A percentile compares a stretch with the other conserved stretches of the same genome.
Evolutionary conservation across 2,329 filamentous ascomycete species (phyloP).

Genomic region (Cordyceps tenuipes): DNA sequence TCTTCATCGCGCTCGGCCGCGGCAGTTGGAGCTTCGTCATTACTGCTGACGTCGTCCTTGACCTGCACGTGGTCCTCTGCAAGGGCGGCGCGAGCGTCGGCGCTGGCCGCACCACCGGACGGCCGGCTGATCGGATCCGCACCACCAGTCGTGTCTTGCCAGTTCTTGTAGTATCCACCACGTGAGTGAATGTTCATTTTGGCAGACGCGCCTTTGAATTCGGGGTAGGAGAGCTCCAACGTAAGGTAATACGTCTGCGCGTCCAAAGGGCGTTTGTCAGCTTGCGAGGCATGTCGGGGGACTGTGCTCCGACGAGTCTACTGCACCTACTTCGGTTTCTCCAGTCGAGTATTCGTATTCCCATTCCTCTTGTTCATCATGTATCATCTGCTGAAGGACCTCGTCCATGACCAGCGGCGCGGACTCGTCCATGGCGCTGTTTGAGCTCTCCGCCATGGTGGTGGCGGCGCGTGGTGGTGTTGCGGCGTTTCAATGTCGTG

Average conservation of each 20-base stretch:
- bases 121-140: conserved; percentile 18
- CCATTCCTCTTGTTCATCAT: conserved; percentile 50
- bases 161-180: conserved; percentile 40
- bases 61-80: conserved; percentile 12
- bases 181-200: conserved; percentile 29
- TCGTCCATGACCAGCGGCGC: conserved; percentile 18
- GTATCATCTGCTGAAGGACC: conserved; percentile 18
- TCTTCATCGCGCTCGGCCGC: conserved; percentile 24
- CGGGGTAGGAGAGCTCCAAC: conserved; percentile 52
- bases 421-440: background rate
- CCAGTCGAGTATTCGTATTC: conserved; percentile 59
- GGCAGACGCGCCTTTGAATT: conserved; percentile 41
- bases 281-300: background rate
- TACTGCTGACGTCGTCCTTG: conserved; percentile 19
- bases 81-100: background rate
- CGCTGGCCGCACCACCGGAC: background rate
- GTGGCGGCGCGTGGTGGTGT: too few species aligned
- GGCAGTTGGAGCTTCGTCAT: conserved; percentile 25
- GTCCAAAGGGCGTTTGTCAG: background rate
- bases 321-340: conserved; percentile 46
- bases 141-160: conserved; percentile 23
- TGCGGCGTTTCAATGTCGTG: background rate
- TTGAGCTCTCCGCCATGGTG: background rate
- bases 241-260: conserved; percentile 55
- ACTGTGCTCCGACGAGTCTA: background rate